Conservation (phyloP, 768 basidiomycete genomes). For the Terana coerulea region DNA sequence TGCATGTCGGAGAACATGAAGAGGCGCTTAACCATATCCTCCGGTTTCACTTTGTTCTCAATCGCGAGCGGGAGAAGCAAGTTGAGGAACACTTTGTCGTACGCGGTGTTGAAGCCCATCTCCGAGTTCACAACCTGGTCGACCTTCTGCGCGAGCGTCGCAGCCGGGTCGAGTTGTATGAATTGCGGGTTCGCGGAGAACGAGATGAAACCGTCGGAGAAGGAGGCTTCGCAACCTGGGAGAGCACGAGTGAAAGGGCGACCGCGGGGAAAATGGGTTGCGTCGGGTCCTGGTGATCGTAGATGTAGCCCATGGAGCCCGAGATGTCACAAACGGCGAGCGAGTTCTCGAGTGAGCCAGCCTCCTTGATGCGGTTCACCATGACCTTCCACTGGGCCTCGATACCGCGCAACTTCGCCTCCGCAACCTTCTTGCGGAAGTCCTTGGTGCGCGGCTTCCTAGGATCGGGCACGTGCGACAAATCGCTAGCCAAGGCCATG, state of each 20-base stretch:
- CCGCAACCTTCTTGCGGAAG: slow-evolving; percentile 28
- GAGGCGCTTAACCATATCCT: slow-evolving; percentile 72
- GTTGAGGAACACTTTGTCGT: slow-evolving; percentile 56
- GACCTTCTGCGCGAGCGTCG: slow-evolving; percentile 36
- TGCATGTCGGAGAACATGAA: slow-evolving; percentile 83
- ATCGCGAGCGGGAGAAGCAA: slow-evolving; percentile 62
- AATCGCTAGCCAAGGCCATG: background rate
- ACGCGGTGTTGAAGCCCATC: slow-evolving; percentile 62
- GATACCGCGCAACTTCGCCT: slow-evolving; percentile 39
- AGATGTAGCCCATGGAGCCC: slow-evolving; percentile 58
- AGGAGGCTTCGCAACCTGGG: slow-evolving; percentile 63
- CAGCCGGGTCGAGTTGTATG: slow-evolving; percentile 42
- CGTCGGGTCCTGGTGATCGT: background rate
- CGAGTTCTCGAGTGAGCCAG: slow-evolving; percentile 55
- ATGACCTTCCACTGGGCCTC: slow-evolving; percentile 69
- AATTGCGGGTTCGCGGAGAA: slow-evolving; percentile 54
- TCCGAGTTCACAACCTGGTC: slow-evolving; percentile 28
- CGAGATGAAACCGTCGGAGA: slow-evolving; percentile 63
- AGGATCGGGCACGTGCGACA: background rate
- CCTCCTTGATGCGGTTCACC: slow-evolving; percentile 46
- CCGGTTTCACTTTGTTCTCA: slow-evolving; percentile 50
- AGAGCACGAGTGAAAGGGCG: slow-evolving; percentile 62
- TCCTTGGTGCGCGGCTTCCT: slow-evolving; percentile 21
- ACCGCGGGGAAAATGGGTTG: slow-evolving; percentile 59
- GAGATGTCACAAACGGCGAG: slow-evolving; percentile 74